Conservation (phyloP, 768 basidiomycete species). For the Cubamyces lactineus region DNA sequence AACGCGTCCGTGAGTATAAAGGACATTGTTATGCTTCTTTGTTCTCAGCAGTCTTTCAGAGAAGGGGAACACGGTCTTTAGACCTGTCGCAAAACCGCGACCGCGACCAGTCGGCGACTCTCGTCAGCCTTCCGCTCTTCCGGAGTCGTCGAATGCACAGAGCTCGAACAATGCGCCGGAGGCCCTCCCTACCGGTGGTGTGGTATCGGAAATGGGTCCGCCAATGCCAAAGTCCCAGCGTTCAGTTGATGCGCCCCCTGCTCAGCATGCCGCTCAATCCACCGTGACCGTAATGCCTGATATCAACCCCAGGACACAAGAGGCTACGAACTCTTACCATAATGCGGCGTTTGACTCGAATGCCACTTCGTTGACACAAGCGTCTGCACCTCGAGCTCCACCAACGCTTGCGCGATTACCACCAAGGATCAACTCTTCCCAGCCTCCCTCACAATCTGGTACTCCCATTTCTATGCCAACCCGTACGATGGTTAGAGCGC, state of each 20-base stretch:
- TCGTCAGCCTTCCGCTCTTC: slow-evolving; percentile 31
- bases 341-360: too few species aligned
- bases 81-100: slow-evolving; percentile 63
- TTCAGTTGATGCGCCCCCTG: background rate
- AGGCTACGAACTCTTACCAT: background rate
- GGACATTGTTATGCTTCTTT: background rate
- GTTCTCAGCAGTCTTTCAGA: slow-evolving; percentile 45
- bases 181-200: background rate
- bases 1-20: slow-evolving; percentile 60
- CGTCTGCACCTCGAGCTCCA: background rate
- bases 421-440: slow-evolving; percentile 14
- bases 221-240: slow-evolving; percentile 1
- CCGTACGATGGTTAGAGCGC: slow-evolving; percentile 1
- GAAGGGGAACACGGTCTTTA: slow-evolving; percentile 72
- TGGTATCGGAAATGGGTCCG: slow-evolving; percentile 20
- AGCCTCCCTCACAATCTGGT: background rate
- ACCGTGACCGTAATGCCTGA: too few species aligned
- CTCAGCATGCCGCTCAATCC: too few species aligned
- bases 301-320: too few species aligned
- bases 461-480: background rate
- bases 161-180: slow-evolving; percentile 8
- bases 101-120: slow-evolving; percentile 39
- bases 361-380: background rate
- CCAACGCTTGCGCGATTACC: slow-evolving; percentile 4
- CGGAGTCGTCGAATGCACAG: slow-evolving; percentile 18